Conservation (phyloP, 1,284 basidiomycete genomes). For the Fistulinella cinereoalba region DNA sequence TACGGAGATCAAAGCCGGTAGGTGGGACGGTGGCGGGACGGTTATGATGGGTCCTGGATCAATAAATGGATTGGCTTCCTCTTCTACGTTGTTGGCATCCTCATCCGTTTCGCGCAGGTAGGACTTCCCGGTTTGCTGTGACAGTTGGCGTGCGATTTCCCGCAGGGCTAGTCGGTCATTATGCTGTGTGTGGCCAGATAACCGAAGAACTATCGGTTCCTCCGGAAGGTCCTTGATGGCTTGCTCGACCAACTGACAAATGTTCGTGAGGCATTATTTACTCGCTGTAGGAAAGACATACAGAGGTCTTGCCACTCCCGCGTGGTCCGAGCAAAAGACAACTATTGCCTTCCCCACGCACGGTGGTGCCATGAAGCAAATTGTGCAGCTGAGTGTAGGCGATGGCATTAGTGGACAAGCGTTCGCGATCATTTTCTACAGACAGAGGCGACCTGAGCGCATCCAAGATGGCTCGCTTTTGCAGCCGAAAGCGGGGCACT, state of each 20-base stretch:
- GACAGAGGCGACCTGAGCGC: constrained; percentile 40
- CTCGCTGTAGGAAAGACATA: constrained; percentile 37
- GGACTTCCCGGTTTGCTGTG: constrained; percentile 61
- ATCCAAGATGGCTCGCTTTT: constrained; percentile 57
- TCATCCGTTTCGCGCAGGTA: constrained; percentile 47
- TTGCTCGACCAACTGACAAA: constrained; percentile 53
- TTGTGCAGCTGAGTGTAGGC: constrained; percentile 56
- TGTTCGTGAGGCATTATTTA: constrained; percentile 3
- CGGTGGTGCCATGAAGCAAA: constrained; percentile 69
- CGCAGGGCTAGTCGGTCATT: constrained; percentile 87
- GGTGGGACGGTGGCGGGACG: constrained; percentile 69
- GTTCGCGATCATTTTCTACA: constrained; percentile 31
- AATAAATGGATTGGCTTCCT: constrained; percentile 41
- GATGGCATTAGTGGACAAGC: constrained; percentile 44
- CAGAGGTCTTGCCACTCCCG: constrained; percentile 81
- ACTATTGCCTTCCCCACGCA: constrained; percentile 85
- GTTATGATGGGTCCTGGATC: constrained; percentile 34
- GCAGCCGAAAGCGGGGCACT: constrained; percentile 44
- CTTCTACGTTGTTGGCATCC: constrained; percentile 23
- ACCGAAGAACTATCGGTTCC: constrained; percentile 69
- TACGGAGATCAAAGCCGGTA: constrained; percentile 76
- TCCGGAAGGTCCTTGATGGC: constrained; percentile 46
- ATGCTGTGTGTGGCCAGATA: constrained; percentile 83
- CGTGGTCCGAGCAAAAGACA: constrained; percentile 81
- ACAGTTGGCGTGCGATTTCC: constrained; percentile 85